phyloP scores from a whole-genome alignment of 2,329 filamentous ascomycete genomes.

The Grosmannia huntii region DNA sequence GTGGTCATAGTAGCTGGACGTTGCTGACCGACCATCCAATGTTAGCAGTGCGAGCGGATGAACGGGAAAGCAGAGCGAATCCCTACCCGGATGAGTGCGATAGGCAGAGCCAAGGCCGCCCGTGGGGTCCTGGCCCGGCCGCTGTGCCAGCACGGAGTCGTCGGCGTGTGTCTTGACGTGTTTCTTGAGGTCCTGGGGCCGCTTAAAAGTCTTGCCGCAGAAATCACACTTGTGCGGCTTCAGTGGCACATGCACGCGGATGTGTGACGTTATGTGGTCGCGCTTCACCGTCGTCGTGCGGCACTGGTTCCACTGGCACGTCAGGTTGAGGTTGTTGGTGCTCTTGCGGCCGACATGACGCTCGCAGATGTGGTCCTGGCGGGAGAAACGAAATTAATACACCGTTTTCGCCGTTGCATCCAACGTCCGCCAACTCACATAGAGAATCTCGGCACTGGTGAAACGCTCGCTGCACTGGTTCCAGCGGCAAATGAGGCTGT shows the following conservation, averaged over 20 bases:
- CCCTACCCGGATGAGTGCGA: slow-evolving; percentile 38
- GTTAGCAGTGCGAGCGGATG: neutral
- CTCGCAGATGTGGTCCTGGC: slow-evolving; percentile 92
- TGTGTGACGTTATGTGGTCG: slow-evolving; percentile 98
- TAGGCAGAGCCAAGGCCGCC: slow-evolving; percentile 37
- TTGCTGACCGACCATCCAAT: slow-evolving; percentile 25
- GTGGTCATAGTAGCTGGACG: slow-evolving; percentile 51
- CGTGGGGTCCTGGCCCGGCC: slow-evolving; percentile 37
- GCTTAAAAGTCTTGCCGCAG: slow-evolving; percentile 98
- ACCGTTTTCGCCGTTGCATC: neutral
- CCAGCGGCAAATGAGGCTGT: slow-evolving; percentile 50
- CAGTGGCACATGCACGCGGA: slow-evolving; percentile 93
- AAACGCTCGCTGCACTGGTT: slow-evolving; percentile 47
- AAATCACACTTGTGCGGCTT: slow-evolving; percentile 99
- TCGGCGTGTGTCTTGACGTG: slow-evolving; percentile 98
- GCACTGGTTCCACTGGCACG: slow-evolving; percentile 94
- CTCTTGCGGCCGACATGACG: slow-evolving; percentile 97
- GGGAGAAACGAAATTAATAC: neutral
- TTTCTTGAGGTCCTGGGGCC: slow-evolving; percentile 97
- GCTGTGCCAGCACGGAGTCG: slow-evolving; percentile 59
- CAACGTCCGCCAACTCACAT: slow-evolving; percentile 32
- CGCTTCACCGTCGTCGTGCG: slow-evolving; percentile 96
- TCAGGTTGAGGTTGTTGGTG: slow-evolving; percentile 96
- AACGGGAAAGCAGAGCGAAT: slow-evolving; percentile 14
- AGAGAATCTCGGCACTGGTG: slow-evolving; percentile 42